Evolutionary conservation across 257 asterid genomes (phyloP).

Genomic region (Paulownia fortunei): DNA sequence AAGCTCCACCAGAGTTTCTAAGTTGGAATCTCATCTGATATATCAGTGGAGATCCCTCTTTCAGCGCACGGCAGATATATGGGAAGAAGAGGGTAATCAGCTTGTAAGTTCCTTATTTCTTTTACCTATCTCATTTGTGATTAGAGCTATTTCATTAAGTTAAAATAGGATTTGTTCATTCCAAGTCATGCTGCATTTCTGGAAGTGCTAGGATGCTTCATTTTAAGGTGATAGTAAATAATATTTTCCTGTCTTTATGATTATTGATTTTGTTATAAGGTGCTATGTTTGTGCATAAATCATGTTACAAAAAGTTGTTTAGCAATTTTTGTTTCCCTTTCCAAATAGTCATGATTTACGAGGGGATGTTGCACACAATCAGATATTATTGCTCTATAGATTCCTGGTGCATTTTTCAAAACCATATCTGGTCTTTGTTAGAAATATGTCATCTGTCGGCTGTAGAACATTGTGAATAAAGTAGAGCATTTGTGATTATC

Average conservation of each 20-base stretch:
- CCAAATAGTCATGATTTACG: too few relatives aligned
- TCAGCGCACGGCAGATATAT: conserved; percentile 57
- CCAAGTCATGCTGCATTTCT: background rate
- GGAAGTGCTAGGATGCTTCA: background rate
- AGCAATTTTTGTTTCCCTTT: too few relatives aligned
- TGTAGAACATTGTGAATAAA: too few relatives aligned
- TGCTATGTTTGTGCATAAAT: background rate
- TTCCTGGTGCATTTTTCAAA: too few relatives aligned
- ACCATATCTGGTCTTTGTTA: too few relatives aligned
- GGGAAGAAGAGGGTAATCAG: conserved; percentile 62
- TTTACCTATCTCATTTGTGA: background rate
- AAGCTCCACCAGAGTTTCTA: conserved; percentile 36
- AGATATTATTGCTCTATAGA: too few relatives aligned
- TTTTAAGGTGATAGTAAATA: background rate
- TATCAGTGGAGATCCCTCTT: conserved; percentile 83
- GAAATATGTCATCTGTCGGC: too few relatives aligned
- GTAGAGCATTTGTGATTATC: too few relatives aligned
- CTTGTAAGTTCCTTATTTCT: conserved; percentile 58
- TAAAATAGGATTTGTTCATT: background rate
- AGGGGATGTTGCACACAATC: too few relatives aligned
- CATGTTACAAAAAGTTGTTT: too few relatives aligned
- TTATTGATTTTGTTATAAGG: background rate
- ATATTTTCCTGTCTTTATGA: background rate
- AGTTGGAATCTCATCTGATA: conserved; percentile 63
- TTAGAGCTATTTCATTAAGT: background rate